phyloP scores from a whole-genome alignment of 2,329 filamentous ascomycete genomes.

The Colletotrichum sp. region DNA sequence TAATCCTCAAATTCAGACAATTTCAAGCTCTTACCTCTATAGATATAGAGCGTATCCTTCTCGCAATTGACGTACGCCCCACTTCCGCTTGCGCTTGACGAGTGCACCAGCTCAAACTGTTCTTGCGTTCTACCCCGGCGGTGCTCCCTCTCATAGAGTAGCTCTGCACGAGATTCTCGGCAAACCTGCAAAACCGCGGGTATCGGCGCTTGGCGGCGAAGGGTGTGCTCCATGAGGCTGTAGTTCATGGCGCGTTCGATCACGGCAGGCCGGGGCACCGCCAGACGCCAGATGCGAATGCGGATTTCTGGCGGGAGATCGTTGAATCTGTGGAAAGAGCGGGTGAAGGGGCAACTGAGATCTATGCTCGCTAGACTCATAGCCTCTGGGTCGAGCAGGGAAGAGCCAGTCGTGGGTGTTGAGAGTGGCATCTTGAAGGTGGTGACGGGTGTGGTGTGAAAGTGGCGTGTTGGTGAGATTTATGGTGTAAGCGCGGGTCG shows the following conservation, averaged over 20 bases:
- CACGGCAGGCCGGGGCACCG: neutral
- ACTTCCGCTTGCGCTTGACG: neutral
- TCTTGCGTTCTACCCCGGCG: neutral
- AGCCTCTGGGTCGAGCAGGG: neutral
- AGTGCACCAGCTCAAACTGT: neutral
- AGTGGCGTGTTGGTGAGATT: neutral
- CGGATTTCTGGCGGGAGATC: conserved; percentile 3
- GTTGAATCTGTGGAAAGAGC: neutral
- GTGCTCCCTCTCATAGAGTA: neutral
- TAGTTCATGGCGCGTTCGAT: neutral
- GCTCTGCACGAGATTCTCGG: neutral
- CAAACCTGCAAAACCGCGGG: neutral
- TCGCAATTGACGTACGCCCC: neutral
- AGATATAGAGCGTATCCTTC: neutral
- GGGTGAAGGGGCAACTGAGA: neutral
- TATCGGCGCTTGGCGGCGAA: neutral
- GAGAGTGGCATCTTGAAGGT: neutral
- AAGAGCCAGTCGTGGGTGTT: no score
- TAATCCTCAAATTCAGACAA: neutral
- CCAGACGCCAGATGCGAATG: neutral
- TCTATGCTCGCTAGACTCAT: neutral
- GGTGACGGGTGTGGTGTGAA: neutral
- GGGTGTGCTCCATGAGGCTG: neutral
- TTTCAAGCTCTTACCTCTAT: neutral
- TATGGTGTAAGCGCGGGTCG: neutral